Base-by-base conservation (phyloP, 2,329 filamentous ascomycete species). In the Amylocarpus encephaloides region DNA sequence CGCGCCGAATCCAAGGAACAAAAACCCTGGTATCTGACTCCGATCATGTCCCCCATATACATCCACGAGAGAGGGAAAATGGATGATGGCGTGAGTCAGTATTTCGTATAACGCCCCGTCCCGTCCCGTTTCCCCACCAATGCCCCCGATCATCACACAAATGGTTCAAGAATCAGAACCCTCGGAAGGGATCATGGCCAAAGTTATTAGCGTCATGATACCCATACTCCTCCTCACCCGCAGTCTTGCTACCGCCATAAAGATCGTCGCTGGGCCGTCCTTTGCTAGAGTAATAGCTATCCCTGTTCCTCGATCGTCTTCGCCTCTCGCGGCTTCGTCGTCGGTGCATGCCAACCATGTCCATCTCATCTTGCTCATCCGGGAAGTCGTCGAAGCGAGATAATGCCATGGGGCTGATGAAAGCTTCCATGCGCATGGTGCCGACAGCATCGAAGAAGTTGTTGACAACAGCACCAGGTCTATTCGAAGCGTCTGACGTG, bases 381-480 rank as follows among this genome's bases (percentile, higher is more conserved):
- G 61, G 62, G 46, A 48, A 62, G 33, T 65, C 62, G 26, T 65
- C 62, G 41, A 64, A 64, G 12, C 56, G 48, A 7, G 51, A 52
- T 39, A 62, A 43, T 10, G 77, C 72, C 10, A 83, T 66, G 0
- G 81, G 81, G 59, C 75, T 82, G 59, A 98, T 94, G 67, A 97
- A 98, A 0, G 93, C 93, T 68, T 97, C 92, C 92, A 98, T 97
- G 26, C 93, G 82, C 42, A 97, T 82, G 1, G 91, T 97, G 1
- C 91, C 90, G 51, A 94, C 85, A 1, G 86, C 86, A 60, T 94
- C 90, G 63, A 93, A 93, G 71, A 93, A 91, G 66, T 67, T 67
- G 36, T 66, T 65, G 10, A 62, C 60, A 11, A 63, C 61, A 6
- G 53, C 58, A 65, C 41, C 60, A 15, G 64, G 62, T 5, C 62